Percentiles rank a stretch among this genome's conserved stretches.
Conservation (phyloP, 2,329 filamentous ascomycete genomes). For the Coccinonectria pachysandricola region DNA sequence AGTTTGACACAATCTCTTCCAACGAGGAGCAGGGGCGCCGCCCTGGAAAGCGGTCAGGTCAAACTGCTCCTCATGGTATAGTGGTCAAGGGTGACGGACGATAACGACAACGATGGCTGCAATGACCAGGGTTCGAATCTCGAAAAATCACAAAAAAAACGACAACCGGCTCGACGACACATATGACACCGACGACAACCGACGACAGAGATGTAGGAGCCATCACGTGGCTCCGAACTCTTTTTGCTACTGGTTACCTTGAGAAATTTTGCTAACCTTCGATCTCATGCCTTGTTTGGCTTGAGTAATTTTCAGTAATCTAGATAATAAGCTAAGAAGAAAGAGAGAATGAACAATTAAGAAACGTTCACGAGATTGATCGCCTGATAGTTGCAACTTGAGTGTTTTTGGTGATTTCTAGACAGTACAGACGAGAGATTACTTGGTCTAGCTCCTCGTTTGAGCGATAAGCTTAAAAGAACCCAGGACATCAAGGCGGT, state of each 20-base stretch:
- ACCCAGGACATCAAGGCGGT: too few relatives aligned
- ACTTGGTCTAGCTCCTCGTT: too few relatives aligned
- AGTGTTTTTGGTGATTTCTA: too few relatives aligned
- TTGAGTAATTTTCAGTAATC: background rate
- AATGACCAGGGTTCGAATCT: slow-evolving; percentile 8
- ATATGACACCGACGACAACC: slow-evolving; percentile 2
- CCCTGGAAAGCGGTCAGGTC: slow-evolving; percentile 19
- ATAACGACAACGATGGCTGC: slow-evolving; percentile 1
- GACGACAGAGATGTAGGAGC: slow-evolving; percentile 18
- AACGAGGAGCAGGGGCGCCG: slow-evolving; percentile 15
- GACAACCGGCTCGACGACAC: slow-evolving; percentile 5
- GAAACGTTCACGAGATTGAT: too few relatives aligned
- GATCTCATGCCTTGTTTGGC: background rate
- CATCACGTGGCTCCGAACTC: slow-evolving; percentile 16
- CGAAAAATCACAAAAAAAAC: slow-evolving; percentile 1
- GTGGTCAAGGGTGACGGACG: slow-evolving; percentile 2
- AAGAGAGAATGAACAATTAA: too few relatives aligned
- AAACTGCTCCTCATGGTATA: slow-evolving; percentile 14
- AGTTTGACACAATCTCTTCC: slow-evolving; percentile 1
- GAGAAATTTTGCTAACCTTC: too few relatives aligned
- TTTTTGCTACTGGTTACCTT: slow-evolving; percentile 17
- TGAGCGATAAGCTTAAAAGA: too few relatives aligned
- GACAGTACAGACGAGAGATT: too few relatives aligned
- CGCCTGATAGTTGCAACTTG: too few relatives aligned
- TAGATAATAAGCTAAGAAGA: too few relatives aligned